These are phyloP conservation scores for Tinospora cordifolia DNA, from an alignment of 164 flowering plant species.

Conservation along the genomic window DNA sequence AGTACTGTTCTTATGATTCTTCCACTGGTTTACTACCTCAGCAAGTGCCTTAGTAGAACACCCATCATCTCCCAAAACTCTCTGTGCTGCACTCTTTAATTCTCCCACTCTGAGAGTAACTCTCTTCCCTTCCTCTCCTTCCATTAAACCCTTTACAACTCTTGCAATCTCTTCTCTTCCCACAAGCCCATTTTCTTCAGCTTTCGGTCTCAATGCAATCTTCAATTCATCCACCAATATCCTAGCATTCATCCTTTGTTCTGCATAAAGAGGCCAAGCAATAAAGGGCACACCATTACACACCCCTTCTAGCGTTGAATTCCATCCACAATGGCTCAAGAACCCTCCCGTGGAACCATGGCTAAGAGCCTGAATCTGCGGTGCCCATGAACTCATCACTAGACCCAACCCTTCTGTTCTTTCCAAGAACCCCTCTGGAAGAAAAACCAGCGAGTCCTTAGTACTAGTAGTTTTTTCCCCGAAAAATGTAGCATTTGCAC, in stretches of 20 bases:
- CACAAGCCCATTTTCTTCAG: slow-evolving; percentile 15
- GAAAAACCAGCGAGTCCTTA: slow-evolving; percentile 19
- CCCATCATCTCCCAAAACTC: slow-evolving; percentile 17
- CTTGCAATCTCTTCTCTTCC: slow-evolving; percentile 25
- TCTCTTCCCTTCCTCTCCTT: slow-evolving; percentile 27
- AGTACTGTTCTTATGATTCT: slow-evolving; percentile 5
- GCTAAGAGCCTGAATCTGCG: slow-evolving; percentile 28
- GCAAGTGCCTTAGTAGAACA: slow-evolving; percentile 15
- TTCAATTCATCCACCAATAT: slow-evolving; percentile 24
- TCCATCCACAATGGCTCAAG: no score
- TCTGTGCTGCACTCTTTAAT: slow-evolving; percentile 15
- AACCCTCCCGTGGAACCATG: slow-evolving; percentile 37
- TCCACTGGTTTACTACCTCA: slow-evolving; percentile 16
- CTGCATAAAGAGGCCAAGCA: slow-evolving; percentile 44
- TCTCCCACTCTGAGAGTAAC: slow-evolving; percentile 14
- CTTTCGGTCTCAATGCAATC: slow-evolving; percentile 24
- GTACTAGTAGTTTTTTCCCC: slow-evolving; percentile 4
- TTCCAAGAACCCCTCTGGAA: slow-evolving; percentile 28
- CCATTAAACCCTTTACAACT: slow-evolving; percentile 24
- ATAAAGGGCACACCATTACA: slow-evolving; percentile 34
- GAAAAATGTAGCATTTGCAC: slow-evolving; percentile 19
- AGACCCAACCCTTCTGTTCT: slow-evolving; percentile 30
- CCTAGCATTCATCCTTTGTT: slow-evolving; percentile 38
- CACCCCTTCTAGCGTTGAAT: slow-evolving; percentile 37
- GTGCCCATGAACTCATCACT: slow-evolving; percentile 39